A percentile compares a stretch with the other conserved stretches of the same genome.
Evolutionary conservation across 2,329 filamentous ascomycete species (phyloP).

Genomic region (Hawksworthiomyces lignivorus): DNA sequence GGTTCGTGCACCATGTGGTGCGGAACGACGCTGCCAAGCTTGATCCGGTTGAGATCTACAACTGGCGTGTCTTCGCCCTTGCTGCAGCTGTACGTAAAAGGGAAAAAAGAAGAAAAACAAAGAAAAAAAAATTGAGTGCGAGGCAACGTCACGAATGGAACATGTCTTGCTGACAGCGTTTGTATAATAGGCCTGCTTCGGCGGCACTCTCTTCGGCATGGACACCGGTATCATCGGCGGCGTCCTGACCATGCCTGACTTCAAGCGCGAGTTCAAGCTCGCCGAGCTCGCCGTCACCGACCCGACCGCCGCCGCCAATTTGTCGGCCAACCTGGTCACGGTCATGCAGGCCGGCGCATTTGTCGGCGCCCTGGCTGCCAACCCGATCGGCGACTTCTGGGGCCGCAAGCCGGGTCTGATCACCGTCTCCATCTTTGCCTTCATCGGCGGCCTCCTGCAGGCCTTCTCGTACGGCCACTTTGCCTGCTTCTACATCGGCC

Average conservation of each 20-base stretch:
- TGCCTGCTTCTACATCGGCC: constrained; percentile 23
- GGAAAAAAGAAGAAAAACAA: neutral
- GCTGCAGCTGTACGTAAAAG: constrained; percentile 39
- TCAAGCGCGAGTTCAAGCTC: constrained; percentile 42
- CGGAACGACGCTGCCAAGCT: constrained; percentile 54
- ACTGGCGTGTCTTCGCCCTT: constrained; percentile 58
- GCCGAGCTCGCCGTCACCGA: constrained; percentile 19
- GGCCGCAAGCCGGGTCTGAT: constrained; percentile 26
- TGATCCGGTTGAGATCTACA: constrained; percentile 61
- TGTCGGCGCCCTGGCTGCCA: constrained; percentile 17
- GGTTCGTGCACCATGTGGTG: constrained; percentile 24
- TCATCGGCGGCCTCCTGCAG: constrained; percentile 25
- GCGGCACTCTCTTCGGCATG: constrained; percentile 20
- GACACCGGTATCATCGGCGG: constrained; percentile 22
- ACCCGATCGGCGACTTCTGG: constrained; percentile 21
- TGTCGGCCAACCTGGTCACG: constrained; percentile 20
- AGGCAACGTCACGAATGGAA: neutral
- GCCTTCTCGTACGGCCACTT: constrained; percentile 24
- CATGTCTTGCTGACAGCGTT: neutral
- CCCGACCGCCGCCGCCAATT: constrained; percentile 13
- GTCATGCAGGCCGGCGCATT: constrained; percentile 20
- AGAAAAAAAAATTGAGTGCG: neutral
- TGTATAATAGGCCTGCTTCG: constrained; percentile 16
- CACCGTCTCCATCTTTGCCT: constrained; percentile 20
- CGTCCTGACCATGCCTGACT: constrained; percentile 19